Base-by-base conservation (phyloP, 2,329 filamentous ascomycete genomes). In the Fusarium hainanense region DNA sequence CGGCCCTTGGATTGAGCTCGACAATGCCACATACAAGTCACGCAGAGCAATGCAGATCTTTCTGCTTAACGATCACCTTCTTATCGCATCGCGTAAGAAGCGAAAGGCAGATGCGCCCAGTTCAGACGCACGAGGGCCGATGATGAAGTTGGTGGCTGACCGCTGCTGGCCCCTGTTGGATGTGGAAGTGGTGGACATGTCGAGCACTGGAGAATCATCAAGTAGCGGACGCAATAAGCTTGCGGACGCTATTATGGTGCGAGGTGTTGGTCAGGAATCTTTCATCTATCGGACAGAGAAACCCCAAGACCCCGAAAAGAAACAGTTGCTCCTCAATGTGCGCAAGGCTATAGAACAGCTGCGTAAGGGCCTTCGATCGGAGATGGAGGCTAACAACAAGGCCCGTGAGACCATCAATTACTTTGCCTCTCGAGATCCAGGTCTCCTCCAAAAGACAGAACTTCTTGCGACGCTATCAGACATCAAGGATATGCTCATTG, bases 1-100 rank as follows among this genome's bases (percentile, higher is more conserved):
- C 6, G 92, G 93, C 2, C 88, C 92, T 49, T 99, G 96, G 96
- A 92, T 98, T 63, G 95, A 99, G 82, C 85, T 99, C 66, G 97
- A 99, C 80, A 97, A 96, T 69, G 96, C 96, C 13, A 99, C 96
- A 0, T 98, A 97, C 90, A 98, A 97, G 80, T 93, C 95, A 6
- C 87, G 92, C 69, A 87, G 96, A 43, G 90, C 94, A 28, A 94
- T 98, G 79, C 93, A 97, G 77, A 89, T 99, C 64, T 94, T 98
- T 63, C 81, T 99, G 61, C 85, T 99, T 4, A 99, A 98, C 77
- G 96, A 99, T 76, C 94, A 99, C 79, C 84, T 99, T 3, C 87
- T 99, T 23, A 88, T 99, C 51, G 96, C 96, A 6, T 93, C 93
- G 25, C 90, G 93, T 71, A 98, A 98, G 83, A 97, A 98, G 84